Evolutionary conservation across 2,329 filamentous ascomycete genomes (phyloP), one percentile per base, ranked within the genome.

Genomic region (Fusarium papillatum): DNA sequence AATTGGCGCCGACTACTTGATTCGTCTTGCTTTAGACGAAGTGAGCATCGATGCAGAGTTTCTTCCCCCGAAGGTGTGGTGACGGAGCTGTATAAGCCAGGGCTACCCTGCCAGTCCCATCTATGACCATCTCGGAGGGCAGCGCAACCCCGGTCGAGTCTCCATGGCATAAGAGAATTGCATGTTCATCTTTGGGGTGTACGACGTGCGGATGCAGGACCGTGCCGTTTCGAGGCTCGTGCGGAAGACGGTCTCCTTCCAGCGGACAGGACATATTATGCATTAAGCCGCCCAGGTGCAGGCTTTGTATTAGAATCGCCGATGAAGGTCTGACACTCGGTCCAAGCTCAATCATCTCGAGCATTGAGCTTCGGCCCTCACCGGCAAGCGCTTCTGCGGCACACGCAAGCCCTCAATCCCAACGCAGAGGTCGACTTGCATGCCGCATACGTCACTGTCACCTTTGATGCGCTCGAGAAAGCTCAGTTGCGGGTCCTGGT

Each of bases 71-170:
- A n/a, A 39, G 36, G 67, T 64, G 59, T 41, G 67, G 66, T 62
- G 53, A 61, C 36, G 50, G 70, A 67, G 41, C 68, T 68, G 38
- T 60, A 61, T 53, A 72, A 69, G 39, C 72, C 70, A 72, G 77
- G 75, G 71, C 66, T 39, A 70, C 74, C 77, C 69, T 79, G 77
- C 50, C 66, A 60, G 50, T 50, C 59, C 64, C 69, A 68, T 73
- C 64, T 66, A 38, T 64, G 68, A 62, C 64, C 77, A 75, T 78
- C 67, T 76, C 71, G 66, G 71, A 70, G 69, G 60, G 59, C 64
- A 69, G 57, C 66, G 50, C 36, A 46, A 72, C 66, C 77, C 75
- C 62, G 68, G 77, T 64, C 68, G 69, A 69, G 67, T 36, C 65
- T 26, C 72, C 66, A 57, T 67, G 41, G 50, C 64, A 75, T 64